These are phyloP conservation scores for Toxicodendron radicans DNA, from an alignment of 345 rosid species.

Conservation along the genomic window DNA sequence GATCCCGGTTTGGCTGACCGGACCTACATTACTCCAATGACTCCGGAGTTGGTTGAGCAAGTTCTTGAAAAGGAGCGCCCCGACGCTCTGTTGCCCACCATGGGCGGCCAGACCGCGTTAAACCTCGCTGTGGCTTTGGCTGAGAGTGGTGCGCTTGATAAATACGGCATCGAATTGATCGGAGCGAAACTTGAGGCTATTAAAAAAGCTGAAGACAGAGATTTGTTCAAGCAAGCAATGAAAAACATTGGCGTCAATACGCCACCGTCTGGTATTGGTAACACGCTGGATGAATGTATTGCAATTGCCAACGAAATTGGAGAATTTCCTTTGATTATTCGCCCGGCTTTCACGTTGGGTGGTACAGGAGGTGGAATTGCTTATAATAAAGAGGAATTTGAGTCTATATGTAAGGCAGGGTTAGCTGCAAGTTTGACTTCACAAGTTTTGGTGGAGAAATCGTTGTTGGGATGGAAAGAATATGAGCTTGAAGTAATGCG, in stretches of 20 bases:
- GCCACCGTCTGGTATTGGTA: conserved; percentile 91
- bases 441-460: conserved; percentile 95
- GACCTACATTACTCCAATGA: conserved; percentile 90
- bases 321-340: conserved; percentile 92
- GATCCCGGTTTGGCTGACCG: conserved; percentile 89
- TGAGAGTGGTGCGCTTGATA: conserved; percentile 70
- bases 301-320: conserved; percentile 73
- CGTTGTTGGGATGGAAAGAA: conserved; percentile 94
- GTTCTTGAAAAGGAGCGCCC: conserved; percentile 84
- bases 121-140: conserved; percentile 94
- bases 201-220: conserved; percentile 91
- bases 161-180: conserved; percentile 77
- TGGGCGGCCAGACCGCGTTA: conserved; percentile 98
- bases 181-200: conserved; percentile 95
- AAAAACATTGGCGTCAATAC: conserved; percentile 78
- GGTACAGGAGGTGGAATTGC: conserved; percentile 99
- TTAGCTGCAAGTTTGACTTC: conserved; percentile 83
- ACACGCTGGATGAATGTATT: conserved; percentile 78
- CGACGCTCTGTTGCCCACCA: conserved; percentile 84
- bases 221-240: conserved; percentile 89
- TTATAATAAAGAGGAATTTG: conserved; percentile 90
- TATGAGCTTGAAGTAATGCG: conserved; percentile 98
- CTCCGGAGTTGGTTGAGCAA: conserved; percentile 84
- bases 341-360: conserved; percentile 92
- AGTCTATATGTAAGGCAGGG: conserved; percentile 78